Evolutionary conservation across 768 basidiomycete genomes (phyloP), one percentile per base, ranked within the genome.

Genomic region (Russula dissimulans): DNA sequence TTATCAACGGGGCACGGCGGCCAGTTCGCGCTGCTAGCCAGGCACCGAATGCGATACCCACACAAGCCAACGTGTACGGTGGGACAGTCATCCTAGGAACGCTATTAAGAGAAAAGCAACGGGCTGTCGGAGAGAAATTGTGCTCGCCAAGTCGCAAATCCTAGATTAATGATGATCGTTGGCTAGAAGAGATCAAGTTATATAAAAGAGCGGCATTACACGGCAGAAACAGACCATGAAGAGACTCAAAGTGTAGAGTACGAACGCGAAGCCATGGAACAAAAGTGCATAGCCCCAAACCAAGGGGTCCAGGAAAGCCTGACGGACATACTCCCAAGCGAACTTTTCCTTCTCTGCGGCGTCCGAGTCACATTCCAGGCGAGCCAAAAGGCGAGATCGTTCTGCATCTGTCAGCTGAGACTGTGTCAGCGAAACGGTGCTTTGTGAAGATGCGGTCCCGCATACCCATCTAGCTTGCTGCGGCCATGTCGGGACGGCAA

Each of bases 181-280:
- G 84, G 83, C 79, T 82, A 26, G 7, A 8, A 14, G 14, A 17
- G 41, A 57, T 38, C 34, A 26, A 18, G 32, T 5, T n/a, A 29
- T 14, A 10, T 51, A 2, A 39, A 34, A 22, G 26, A 38, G 41
- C 1, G 29, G 12, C 49, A 17, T 12, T 38, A 15, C 14, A 9
- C 12, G n/a, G 11, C 12, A 18, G 17, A 44, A 46, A 64, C 74
- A 36, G 66, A 79, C 80, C 77, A 83, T 61, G 70, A 84, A 85
- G 7, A 85, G 70, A 68, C 80, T 81, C 62, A 83, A 66, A 15
- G 82, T 81, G 66, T 83, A 84, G 22, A 81, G 65, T 10, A 78
- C 81, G 63, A 82, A 83, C 3, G 84, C 78, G 65, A 80, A 83
- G 1, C 80, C 82, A 60, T 85, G 83, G 70, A 84, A 84, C 1